Evolutionary conservation across 208 protist species (phyloP).

Genomic region (Leptomonas pyrrhocoris): DNA sequence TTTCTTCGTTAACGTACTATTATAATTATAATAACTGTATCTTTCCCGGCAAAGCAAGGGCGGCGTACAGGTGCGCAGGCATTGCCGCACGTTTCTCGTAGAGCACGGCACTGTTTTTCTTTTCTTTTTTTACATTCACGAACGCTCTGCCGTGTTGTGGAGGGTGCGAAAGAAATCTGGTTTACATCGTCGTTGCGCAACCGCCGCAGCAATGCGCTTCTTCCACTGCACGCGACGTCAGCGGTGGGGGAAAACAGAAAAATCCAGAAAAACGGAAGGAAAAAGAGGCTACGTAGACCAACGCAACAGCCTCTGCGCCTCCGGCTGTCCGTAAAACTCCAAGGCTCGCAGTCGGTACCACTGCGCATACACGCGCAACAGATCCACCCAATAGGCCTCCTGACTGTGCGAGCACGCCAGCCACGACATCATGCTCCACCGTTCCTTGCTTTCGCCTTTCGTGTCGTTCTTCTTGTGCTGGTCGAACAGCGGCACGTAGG

Average conservation of each 20-base stretch:
- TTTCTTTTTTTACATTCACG: too few relatives aligned
- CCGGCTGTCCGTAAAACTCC: slow-evolving; percentile 36
- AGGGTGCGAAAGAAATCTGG: too few relatives aligned
- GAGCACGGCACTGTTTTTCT: too few relatives aligned
- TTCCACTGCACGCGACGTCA: too few relatives aligned
- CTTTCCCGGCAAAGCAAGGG: too few relatives aligned
- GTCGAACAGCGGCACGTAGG: slow-evolving; percentile 44
- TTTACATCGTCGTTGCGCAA: not conserved
- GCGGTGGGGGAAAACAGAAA: too few relatives aligned
- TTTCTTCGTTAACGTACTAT: too few relatives aligned
- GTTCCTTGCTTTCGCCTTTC: not conserved
- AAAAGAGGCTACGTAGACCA: slow-evolving; percentile 6
- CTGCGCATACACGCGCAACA: slow-evolving; percentile 72
- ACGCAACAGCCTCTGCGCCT: slow-evolving; percentile 5
- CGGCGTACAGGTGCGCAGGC: too few relatives aligned
- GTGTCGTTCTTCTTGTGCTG: not conserved
- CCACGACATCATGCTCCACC: slow-evolving; percentile 42
- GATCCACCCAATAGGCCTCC: slow-evolving; percentile 41
- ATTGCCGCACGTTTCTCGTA: too few relatives aligned
- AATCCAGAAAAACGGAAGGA: not conserved
- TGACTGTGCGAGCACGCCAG: slow-evolving; percentile 46
- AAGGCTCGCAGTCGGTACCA: slow-evolving; percentile 78
- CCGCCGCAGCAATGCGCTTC: too few relatives aligned
- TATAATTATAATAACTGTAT: too few relatives aligned
- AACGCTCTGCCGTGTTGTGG: too few relatives aligned